phyloP scores from a whole-genome alignment of 495 filamentous ascomycete species.

The Hypoxylon fragiforme region DNA sequence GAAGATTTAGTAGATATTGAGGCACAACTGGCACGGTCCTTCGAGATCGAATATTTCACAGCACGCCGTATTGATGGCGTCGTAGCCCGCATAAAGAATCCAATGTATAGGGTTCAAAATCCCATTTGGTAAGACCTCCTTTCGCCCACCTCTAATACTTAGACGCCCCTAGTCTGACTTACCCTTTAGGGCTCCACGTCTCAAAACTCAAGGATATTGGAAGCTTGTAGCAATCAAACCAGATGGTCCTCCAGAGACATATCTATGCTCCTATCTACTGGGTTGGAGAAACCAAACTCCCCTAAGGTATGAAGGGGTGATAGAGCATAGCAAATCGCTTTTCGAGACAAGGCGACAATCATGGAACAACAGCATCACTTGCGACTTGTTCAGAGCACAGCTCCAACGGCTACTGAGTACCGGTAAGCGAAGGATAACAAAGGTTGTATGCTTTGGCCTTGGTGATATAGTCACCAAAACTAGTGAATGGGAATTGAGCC shows the following conservation, averaged over 20 bases:
- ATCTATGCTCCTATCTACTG: slow-evolving; percentile 45
- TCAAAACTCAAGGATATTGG: slow-evolving; percentile 12
- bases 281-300: slow-evolving; percentile 43
- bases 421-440: slow-evolving; percentile 34
- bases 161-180: slow-evolving; percentile 6
- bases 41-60: slow-evolving; percentile 38
- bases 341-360: background rate
- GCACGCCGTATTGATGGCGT: slow-evolving; percentile 44
- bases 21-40: slow-evolving; percentile 42
- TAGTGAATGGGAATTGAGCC: slow-evolving; percentile 39
- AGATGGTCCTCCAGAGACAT: slow-evolving; percentile 38
- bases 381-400: slow-evolving; percentile 18
- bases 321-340: slow-evolving; percentile 26
- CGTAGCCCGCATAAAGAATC: slow-evolving; percentile 43
- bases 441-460: slow-evolving; percentile 47
- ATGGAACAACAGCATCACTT: slow-evolving; percentile 5
- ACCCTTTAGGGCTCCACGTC: slow-evolving; percentile 29
- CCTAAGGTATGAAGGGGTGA: slow-evolving; percentile 40
- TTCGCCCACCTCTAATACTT: background rate
- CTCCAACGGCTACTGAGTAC: slow-evolving; percentile 36
- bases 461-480: slow-evolving; percentile 42
- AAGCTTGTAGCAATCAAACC: slow-evolving; percentile 24
- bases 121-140: slow-evolving; percentile 44
- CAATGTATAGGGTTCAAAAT: slow-evolving; percentile 44
- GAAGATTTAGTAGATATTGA: slow-evolving; percentile 45